Evolutionary conservation across 2,329 filamentous ascomycete genomes (phyloP).

Genomic region (Colletotrichum plurivorum): DNA sequence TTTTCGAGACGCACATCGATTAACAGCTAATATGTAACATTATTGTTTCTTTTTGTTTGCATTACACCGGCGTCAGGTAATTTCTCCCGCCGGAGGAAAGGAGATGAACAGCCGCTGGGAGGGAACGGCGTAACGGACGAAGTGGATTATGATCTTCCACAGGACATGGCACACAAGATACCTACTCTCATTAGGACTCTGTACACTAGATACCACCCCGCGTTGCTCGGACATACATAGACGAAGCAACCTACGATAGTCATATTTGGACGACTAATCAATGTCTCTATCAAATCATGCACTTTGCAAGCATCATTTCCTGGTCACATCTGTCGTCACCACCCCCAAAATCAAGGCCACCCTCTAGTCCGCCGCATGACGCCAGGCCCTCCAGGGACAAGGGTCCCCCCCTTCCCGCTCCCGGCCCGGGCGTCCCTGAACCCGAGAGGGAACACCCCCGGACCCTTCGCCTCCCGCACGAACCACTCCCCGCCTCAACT

Average conservation of each 20-base stretch:
- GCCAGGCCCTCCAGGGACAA: slow-evolving; percentile 10
- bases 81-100: background rate
- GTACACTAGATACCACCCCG: slow-evolving; percentile 35
- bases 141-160: slow-evolving; percentile 31
- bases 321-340: background rate
- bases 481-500: slow-evolving; percentile 11
- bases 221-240: slow-evolving; percentile 24
- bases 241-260: slow-evolving; percentile 16
- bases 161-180: slow-evolving; percentile 20
- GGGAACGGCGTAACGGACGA: background rate
- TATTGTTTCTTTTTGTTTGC: slow-evolving; percentile 26
- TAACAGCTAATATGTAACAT: slow-evolving; percentile 35
- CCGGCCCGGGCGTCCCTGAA: slow-evolving; percentile 3
- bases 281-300: background rate
- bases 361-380: background rate
- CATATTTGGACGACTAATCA: background rate
- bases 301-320: no score
- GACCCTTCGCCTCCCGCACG: slow-evolving; percentile 1
- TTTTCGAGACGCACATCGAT: background rate
- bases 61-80: slow-evolving; percentile 3
- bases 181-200: slow-evolving; percentile 28
- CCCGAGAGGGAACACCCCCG: slow-evolving; percentile 8
- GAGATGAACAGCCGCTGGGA: background rate
- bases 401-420: slow-evolving; percentile 6
- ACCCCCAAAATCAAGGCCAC: background rate